Conservation (phyloP, 2,329 filamentous ascomycete species). For the Microthyrium microscopicum region DNA sequence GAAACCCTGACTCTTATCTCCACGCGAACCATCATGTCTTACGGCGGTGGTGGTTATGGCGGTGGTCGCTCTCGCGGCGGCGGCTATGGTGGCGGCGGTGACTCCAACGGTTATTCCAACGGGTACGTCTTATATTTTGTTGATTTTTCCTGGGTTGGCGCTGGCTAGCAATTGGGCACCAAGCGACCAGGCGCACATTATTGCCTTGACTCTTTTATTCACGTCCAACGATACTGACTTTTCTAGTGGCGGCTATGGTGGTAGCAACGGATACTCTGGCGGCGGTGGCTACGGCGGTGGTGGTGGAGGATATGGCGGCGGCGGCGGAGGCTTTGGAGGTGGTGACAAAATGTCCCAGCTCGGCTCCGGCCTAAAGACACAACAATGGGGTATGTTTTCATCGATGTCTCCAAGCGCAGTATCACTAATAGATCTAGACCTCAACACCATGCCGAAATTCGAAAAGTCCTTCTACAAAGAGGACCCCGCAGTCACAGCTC, state of each 20-base stretch:
- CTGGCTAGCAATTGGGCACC: not conserved
- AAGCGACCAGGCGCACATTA: slow-evolving; percentile 20
- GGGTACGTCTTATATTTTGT: slow-evolving; percentile 25
- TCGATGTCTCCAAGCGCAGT: slow-evolving; percentile 6
- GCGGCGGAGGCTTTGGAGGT: slow-evolving; percentile 42
- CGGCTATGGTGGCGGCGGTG: slow-evolving; percentile 24
- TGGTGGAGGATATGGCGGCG: slow-evolving; percentile 14
- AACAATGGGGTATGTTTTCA: slow-evolving; percentile 60
- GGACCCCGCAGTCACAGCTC: slow-evolving; percentile 57
- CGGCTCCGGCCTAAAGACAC: slow-evolving; percentile 71
- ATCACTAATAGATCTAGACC: slow-evolving; percentile 38
- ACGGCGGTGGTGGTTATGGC: slow-evolving; percentile 36
- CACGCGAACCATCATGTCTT: slow-evolving; percentile 43
- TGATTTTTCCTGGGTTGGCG: not conserved
- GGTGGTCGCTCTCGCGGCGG: slow-evolving; percentile 28
- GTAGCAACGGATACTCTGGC: slow-evolving; percentile 19
- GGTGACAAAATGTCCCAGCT: slow-evolving; percentile 92
- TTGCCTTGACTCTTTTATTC: slow-evolving; percentile 20
- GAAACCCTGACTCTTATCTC: no score
- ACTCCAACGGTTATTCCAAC: slow-evolving; percentile 36
- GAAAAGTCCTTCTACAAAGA: slow-evolving; percentile 99
- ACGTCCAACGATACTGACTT: slow-evolving; percentile 8
- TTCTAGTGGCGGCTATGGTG: slow-evolving; percentile 11
- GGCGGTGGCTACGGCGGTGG: slow-evolving; percentile 15
- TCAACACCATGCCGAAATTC: slow-evolving; percentile 74